Evolutionary conservation across 2,329 filamentous ascomycete species (phyloP).

Genomic region (Neobulgaria alba): DNA sequence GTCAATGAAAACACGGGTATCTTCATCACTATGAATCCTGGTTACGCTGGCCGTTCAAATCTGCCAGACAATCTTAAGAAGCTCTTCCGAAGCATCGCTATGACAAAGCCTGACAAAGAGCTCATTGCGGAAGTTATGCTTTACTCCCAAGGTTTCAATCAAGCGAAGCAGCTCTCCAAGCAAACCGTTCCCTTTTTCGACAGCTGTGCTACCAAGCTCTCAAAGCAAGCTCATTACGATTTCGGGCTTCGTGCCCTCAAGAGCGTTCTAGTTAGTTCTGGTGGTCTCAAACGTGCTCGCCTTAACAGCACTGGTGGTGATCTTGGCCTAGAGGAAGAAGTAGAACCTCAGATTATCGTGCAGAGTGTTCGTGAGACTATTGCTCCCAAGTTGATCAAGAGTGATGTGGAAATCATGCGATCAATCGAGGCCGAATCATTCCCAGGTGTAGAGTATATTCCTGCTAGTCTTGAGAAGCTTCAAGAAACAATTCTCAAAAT

Average conservation of each 20-base stretch:
- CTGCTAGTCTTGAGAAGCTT: slow-evolving; percentile 73
- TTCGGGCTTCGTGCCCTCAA: slow-evolving; percentile 97
- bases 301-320: slow-evolving; percentile 50
- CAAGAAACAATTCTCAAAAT: slow-evolving; percentile 74
- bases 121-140: slow-evolving; percentile 99
- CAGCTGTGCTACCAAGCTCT: slow-evolving; percentile 69
- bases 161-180: slow-evolving; percentile 87
- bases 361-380: slow-evolving; percentile 98
- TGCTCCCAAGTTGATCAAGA: slow-evolving; percentile 89
- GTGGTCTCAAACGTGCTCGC: slow-evolving; percentile 83
- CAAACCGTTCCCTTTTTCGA: slow-evolving; percentile 99
- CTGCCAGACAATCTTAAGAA: slow-evolving; percentile 99
- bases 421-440: slow-evolving; percentile 78
- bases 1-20: slow-evolving; percentile 94
- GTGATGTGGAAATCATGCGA: slow-evolving; percentile 83
- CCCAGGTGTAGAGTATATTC: slow-evolving; percentile 86
- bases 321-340: slow-evolving; percentile 57
- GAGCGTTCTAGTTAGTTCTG: slow-evolving; percentile 96
- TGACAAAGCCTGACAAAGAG: slow-evolving; percentile 99
- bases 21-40: slow-evolving; percentile 99
- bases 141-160: slow-evolving; percentile 97
- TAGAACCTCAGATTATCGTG: slow-evolving; percentile 96
- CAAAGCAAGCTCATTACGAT: slow-evolving; percentile 98
- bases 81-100: slow-evolving; percentile 95
- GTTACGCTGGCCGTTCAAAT: slow-evolving; percentile 96